These are phyloP conservation scores for Eutrema heterophyllum DNA, from an alignment of 345 rosid species.

Conservation along the genomic window DNA sequence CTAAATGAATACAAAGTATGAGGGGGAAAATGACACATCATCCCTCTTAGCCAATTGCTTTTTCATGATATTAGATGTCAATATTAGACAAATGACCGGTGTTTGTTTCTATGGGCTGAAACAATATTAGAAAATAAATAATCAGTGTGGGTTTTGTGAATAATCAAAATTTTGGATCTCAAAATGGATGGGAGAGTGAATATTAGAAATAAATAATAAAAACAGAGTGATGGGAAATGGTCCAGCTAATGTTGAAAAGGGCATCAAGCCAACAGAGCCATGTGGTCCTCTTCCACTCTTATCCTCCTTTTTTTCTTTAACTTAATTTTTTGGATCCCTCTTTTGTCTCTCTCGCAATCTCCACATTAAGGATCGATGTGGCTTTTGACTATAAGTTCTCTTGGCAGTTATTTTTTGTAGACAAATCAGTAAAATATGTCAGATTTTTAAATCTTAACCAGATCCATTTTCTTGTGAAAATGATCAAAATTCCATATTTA, in stretches of 20 bases:
- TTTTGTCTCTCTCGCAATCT: conserved; percentile 14
- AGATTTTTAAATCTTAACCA: background rate
- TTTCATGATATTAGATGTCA: conserved; percentile 31
- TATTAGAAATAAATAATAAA: background rate
- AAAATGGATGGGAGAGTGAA: conserved; percentile 7
- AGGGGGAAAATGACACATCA: conserved; percentile 27
- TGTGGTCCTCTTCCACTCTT: conserved; percentile 38
- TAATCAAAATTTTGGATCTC: conserved; percentile 2
- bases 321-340: conserved; percentile 16
- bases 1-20: conserved; percentile 12
- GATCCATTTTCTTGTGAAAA: background rate
- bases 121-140: background rate
- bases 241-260: conserved; percentile 31
- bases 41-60: conserved; percentile 3
- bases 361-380: background rate
- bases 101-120: background rate
- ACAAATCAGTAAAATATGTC: background rate
- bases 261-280: conserved; percentile 25
- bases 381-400: conserved; percentile 13
- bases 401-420: background rate
- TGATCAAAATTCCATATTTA: too few relatives aligned
- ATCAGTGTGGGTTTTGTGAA: conserved; percentile 3
- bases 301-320: conserved; percentile 9
- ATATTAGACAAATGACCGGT: conserved; percentile 18
- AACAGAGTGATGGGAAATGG: conserved; percentile 27